phyloP scores from a whole-genome alignment of 2,329 filamentous ascomycete species.

The Arthrobotrys sinensis region DNA sequence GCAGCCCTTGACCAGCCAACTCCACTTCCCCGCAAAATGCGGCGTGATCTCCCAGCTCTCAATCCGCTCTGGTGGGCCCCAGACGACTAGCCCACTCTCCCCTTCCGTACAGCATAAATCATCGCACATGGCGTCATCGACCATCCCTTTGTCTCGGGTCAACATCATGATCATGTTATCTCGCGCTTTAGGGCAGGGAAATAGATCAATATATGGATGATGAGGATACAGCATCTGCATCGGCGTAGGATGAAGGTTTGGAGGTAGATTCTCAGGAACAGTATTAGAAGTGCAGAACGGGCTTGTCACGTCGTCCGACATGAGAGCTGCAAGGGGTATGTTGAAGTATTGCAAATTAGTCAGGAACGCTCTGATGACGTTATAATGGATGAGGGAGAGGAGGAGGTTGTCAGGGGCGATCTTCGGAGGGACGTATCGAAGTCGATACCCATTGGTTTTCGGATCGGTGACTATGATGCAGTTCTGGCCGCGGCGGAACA shows the following conservation, averaged over 20 bases:
- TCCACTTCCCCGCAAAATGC: constrained; percentile 73
- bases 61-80: constrained; percentile 57
- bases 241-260: constrained; percentile 64
- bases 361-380: constrained; percentile 55
- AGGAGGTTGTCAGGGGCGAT: constrained; percentile 56
- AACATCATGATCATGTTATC: constrained; percentile 66
- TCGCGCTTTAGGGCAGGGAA: constrained; percentile 66
- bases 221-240: constrained; percentile 65
- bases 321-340: constrained; percentile 45
- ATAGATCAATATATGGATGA: constrained; percentile 67
- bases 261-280: constrained; percentile 45
- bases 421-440: constrained; percentile 61
- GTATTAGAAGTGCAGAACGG: constrained; percentile 60
- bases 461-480: constrained; percentile 56
- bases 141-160: constrained; percentile 59
- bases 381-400: constrained; percentile 57
- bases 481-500: constrained; percentile 47
- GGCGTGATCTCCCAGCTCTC: constrained; percentile 58
- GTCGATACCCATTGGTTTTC: constrained; percentile 47
- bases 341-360: constrained; percentile 56
- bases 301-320: constrained; percentile 62
- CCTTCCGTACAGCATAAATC: constrained; percentile 60
- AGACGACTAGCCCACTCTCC: constrained; percentile 39
- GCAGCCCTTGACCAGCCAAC: constrained; percentile 70
- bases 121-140: constrained; percentile 62